phyloP scores from a whole-genome alignment of 164 flowering plant species.

The Piper longum region DNA sequence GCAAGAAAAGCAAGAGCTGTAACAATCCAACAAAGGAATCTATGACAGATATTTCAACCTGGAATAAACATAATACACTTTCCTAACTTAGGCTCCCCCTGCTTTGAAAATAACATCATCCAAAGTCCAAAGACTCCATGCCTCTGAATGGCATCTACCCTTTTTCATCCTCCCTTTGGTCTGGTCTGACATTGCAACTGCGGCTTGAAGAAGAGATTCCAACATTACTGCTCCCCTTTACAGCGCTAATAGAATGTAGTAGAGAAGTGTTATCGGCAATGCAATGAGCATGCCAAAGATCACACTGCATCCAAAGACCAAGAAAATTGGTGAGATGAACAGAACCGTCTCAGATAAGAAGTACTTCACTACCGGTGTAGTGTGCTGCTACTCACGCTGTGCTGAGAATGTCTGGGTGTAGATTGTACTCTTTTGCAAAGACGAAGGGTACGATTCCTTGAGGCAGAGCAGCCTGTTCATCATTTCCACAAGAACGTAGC shows the following conservation, averaged over 20 bases:
- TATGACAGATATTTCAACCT: no score
- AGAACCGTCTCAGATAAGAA: neutral
- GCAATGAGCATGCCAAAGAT: slow-evolving; percentile 87
- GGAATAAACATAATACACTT: neutral
- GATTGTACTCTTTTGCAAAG: slow-evolving; percentile 78
- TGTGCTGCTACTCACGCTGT: slow-evolving; percentile 29
- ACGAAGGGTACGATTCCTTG: slow-evolving; percentile 98
- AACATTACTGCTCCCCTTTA: slow-evolving; percentile 10
- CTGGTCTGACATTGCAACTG: neutral
- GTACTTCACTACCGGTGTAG: neutral
- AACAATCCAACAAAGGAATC: no score
- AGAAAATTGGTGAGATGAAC: neutral
- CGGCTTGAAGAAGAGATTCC: neutral
- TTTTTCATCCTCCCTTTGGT: no score
- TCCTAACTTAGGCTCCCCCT: neutral
- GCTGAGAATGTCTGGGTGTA: slow-evolving; percentile 89
- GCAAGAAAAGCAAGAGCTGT: no score
- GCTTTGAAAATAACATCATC: neutral
- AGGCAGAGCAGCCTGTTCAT: slow-evolving; percentile 74
- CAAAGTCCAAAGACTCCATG: neutral
- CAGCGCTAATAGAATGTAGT: slow-evolving; percentile 78
- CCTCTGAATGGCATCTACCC: slow-evolving; percentile 1
- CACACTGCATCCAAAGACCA: slow-evolving; percentile 31
- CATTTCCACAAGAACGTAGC: slow-evolving; percentile 1
- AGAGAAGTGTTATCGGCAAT: slow-evolving; percentile 67